A percentile compares a stretch with the other conserved stretches of the same genome.
Evolutionary conservation across 805 yeast genomes (phyloP).

Genomic region (Candida xiaguanensis): DNA sequence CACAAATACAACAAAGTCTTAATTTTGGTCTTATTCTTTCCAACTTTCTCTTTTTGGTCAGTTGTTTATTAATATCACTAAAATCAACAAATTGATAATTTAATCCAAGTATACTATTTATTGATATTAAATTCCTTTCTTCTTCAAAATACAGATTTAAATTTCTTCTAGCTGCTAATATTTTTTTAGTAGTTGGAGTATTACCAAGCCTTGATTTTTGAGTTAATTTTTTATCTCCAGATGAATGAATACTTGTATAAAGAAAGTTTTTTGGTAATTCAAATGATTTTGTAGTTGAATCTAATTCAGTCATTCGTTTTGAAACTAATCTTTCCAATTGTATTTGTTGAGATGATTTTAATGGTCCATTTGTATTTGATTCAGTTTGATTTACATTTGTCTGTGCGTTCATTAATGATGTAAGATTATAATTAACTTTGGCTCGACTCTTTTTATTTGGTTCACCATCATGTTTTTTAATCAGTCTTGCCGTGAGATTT

Average conservation of each 20-base stretch:
- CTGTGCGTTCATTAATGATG: constrained; percentile 40
- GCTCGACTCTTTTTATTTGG: constrained; percentile 31
- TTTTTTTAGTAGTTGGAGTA: constrained; percentile 41
- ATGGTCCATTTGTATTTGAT: constrained; percentile 26
- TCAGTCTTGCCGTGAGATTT: constrained; percentile 38
- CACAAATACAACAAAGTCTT: constrained; percentile 40
- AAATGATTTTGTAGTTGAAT: constrained; percentile 31
- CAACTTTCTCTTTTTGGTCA: constrained; percentile 15
- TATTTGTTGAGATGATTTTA: constrained; percentile 40
- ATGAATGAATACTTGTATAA: constrained; percentile 28
- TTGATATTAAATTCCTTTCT: constrained; percentile 39
- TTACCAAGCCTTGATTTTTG: constrained; percentile 33
- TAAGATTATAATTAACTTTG: constrained; percentile 43
- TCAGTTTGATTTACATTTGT: constrained; percentile 28
- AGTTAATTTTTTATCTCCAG: constrained; percentile 15
- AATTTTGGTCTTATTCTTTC: constrained; percentile 26
- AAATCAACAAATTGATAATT: constrained; percentile 41
- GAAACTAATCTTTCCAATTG: constrained; percentile 38
- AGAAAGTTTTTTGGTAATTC: constrained; percentile 41
- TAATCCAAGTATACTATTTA: constrained; percentile 38
- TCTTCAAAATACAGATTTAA: constrained; percentile 44
- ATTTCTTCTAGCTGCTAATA: constrained; percentile 40
- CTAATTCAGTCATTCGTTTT: constrained; percentile 33
- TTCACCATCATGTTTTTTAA: constrained; percentile 7
- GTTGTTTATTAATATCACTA: constrained; percentile 13